Evolutionary conservation across 202 grass and related monocot genomes (phyloP).

Genomic region (Panicum virgatum): DNA sequence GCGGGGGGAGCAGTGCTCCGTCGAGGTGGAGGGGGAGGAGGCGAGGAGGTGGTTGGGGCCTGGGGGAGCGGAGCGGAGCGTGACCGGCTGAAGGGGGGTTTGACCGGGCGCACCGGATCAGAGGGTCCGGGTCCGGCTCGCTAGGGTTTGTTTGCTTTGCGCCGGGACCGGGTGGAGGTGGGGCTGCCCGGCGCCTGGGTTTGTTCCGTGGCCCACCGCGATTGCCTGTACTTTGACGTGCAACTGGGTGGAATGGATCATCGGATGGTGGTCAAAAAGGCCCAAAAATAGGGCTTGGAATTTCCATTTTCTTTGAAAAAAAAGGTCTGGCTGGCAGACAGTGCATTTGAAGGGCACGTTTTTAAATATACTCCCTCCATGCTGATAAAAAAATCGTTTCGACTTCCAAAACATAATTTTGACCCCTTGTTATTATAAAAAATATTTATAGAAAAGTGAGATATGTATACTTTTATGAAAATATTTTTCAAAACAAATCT

Average conservation of each 20-base stretch:
- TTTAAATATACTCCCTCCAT: no score
- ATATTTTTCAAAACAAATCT: no score
- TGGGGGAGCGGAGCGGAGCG: neutral
- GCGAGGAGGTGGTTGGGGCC: neutral
- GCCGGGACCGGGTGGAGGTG: neutral
- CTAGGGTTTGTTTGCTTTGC: constrained; percentile 55
- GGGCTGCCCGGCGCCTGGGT: neutral
- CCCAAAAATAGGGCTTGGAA: constrained; percentile 34
- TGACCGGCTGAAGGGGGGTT: constrained; percentile 44
- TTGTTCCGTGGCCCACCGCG: constrained; percentile 51
- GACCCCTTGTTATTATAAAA: no score
- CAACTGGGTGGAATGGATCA: constrained; percentile 2
- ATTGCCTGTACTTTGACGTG: constrained; percentile 59
- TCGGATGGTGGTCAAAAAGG: constrained; percentile 38
- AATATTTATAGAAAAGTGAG: no score
- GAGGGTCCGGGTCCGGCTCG: constrained; percentile 39
- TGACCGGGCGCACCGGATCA: constrained; percentile 54
- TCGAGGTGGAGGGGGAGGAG: constrained; percentile 21
- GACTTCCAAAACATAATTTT: no score
- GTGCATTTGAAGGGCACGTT: neutral
- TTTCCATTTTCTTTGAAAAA: neutral
- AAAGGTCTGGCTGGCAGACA: neutral
- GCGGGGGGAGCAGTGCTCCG: constrained; percentile 34
- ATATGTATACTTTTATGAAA: no score
- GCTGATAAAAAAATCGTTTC: no score